phyloP scores from a whole-genome alignment of 441 rosid genomes.

The Gossypium lobatum region DNA sequence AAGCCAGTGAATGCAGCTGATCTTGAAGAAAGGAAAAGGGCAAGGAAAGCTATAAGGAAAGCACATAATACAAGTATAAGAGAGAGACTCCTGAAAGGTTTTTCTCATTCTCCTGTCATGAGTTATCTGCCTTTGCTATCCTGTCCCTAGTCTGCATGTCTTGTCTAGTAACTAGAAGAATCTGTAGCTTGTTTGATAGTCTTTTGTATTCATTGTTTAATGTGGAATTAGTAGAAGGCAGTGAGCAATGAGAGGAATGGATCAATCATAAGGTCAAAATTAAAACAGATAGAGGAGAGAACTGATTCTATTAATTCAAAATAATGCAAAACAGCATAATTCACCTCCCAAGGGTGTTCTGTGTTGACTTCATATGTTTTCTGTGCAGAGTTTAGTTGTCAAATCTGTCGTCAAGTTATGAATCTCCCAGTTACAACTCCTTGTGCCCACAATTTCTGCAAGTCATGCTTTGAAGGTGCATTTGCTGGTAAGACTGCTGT shows the following conservation, averaged over 20 bases:
- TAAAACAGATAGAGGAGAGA: not conserved
- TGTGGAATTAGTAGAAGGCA: not conserved
- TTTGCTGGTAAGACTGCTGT: conserved; percentile 41
- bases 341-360: not conserved
- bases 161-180: not conserved
- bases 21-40: conserved; percentile 24
- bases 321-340: not conserved
- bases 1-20: conserved; percentile 22
- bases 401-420: conserved; percentile 45
- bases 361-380: not conserved
- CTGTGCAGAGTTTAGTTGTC: conserved; percentile 49
- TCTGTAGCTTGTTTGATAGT: not conserved
- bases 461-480: conserved; percentile 44
- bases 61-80: conserved; percentile 18
- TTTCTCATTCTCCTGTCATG: not conserved
- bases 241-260: not conserved
- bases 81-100: conserved; percentile 49
- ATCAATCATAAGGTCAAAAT: not conserved
- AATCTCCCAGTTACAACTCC: conserved; percentile 50
- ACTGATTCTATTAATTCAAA: not conserved
- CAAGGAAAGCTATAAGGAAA: conserved; percentile 24
- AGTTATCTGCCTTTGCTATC: not conserved
- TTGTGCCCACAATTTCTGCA: conserved; percentile 64
- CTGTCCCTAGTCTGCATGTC: not conserved
- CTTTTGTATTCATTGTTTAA: not conserved